Evolutionary conservation across 169 alveolate species (phyloP).

Genomic region (Babesia sp.): DNA sequence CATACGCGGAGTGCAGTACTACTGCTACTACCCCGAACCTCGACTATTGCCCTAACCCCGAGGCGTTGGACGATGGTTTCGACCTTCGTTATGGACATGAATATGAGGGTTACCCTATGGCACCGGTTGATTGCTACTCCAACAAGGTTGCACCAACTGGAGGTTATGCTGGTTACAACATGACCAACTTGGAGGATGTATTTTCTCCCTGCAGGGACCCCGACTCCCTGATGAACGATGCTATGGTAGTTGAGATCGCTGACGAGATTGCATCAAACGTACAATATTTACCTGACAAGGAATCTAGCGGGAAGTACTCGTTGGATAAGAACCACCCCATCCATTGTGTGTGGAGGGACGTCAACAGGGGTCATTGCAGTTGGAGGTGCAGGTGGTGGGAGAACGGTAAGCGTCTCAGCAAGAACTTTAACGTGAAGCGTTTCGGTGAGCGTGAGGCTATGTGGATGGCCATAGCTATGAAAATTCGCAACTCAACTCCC

Average conservation of each 20-base stretch:
- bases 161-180: neutral
- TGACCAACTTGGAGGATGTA: constrained; percentile 1
- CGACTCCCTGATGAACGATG: constrained; percentile 43
- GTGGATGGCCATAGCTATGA: constrained; percentile 79
- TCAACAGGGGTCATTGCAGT: constrained; percentile 76
- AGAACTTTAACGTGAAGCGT: constrained; percentile 77
- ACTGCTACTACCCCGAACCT: constrained; percentile 30
- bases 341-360: constrained; percentile 80
- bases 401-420: constrained; percentile 77
- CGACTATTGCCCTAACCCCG: constrained; percentile 3
- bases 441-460: constrained; percentile 77
- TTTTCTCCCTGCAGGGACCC: neutral
- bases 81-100: constrained; percentile 22
- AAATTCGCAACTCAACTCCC: constrained; percentile 74
- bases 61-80: constrained; percentile 18
- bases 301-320: constrained; percentile 70
- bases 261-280: constrained; percentile 73
- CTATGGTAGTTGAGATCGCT: constrained; percentile 65
- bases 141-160: neutral
- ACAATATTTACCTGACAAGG: constrained; percentile 71
- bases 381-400: constrained; percentile 85
- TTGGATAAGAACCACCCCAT: constrained; percentile 77
- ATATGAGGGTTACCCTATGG: neutral
- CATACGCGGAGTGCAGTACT: constrained; percentile 25
- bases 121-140: neutral